Base-by-base conservation (phyloP, 1,139 yeast species). In the Protomyces lactucae-debilis region DNA sequence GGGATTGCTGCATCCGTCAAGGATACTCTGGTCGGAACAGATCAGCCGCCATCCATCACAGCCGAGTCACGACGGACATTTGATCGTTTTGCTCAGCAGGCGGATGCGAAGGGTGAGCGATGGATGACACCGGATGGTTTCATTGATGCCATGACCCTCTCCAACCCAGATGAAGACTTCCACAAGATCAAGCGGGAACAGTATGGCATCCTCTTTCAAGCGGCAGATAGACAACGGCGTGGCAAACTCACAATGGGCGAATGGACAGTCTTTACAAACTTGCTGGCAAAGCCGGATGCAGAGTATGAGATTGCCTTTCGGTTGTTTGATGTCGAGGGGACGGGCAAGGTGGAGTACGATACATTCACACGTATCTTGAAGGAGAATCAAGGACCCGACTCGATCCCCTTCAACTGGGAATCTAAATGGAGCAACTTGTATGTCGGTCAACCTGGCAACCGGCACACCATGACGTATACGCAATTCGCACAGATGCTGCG, bases 401-500 rank as follows among this genome's bases (percentile, higher is more conserved):
- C 79, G 14, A 71, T 78, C 39, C 79, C 80, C 12, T 78, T 78
- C 67, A 77, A 78, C 73, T 78, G 81, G 81, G 73, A 75, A 69
- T 73, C 78, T 39, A 70, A 71, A 45, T 79, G 81, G 81, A 79
- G 78, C 52, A 66, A 73, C 40, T 72, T 78, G 52, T 78, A 79
- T 69, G 71, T 77, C 57, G 82, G 82, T 16, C 76, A 72, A 68
- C 69, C 72, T 65, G 69, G 72, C 32, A 69, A 73, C 56, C 75
- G 81, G 35, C 80, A 78, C 67, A 68, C 73, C 32, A 69, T 78
- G 73, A 71, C 78, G 45, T 79, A 79, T 71, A 70, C 71, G 61
- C 78, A 77, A 74, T 79, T 78, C 69, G 76, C 78, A 36, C 81
- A 79, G 69, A 78, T 78, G 81, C 72, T 78, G 57, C 71, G 76